Evolutionary conservation across 139 green algal genomes (phyloP).

Genomic region (Chlamydomonas urium): DNA sequence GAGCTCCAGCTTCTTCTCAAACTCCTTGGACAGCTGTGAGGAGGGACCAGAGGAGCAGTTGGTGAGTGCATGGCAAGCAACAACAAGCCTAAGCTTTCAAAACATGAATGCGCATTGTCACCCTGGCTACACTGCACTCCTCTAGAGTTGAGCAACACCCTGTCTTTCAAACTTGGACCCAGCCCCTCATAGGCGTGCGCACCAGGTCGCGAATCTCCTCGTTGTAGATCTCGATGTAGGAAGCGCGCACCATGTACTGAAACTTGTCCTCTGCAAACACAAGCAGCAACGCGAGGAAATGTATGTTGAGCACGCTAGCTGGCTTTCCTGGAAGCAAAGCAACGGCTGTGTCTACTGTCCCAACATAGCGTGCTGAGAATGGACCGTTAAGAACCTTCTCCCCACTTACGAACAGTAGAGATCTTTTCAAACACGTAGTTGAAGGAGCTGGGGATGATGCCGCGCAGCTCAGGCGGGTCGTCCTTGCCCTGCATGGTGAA

Average conservation of each 20-base stretch:
- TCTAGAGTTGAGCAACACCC: no score
- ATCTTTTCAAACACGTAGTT: conserved; percentile 72
- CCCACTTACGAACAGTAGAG: conserved; percentile 41
- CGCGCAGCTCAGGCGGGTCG: conserved; percentile 51
- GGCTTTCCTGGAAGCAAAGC: no score
- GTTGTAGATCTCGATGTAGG: conserved; percentile 86
- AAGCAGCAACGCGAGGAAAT: no score
- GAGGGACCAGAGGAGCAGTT: no score
- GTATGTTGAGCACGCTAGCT: no score
- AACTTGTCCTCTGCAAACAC: conserved; percentile 43
- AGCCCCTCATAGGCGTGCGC: no score
- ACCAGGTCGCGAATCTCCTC: conserved; percentile 65
- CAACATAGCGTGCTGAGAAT: conserved; percentile 3
- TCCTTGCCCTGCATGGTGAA: conserved; percentile 82
- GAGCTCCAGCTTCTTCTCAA: conserved; percentile 59
- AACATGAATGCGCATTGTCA: no score
- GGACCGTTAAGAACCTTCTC: neutral
- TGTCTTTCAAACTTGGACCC: no score
- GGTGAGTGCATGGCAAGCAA: no score
- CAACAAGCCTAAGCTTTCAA: no score
- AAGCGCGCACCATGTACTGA: conserved; percentile 71
- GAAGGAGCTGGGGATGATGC: conserved; percentile 75
- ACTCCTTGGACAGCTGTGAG: conserved; percentile 51
- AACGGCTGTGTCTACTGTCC: no score
- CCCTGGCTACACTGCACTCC: no score